phyloP scores from a whole-genome alignment of 2,329 filamentous ascomycete genomes.

The Talaromyces sp. region DNA sequence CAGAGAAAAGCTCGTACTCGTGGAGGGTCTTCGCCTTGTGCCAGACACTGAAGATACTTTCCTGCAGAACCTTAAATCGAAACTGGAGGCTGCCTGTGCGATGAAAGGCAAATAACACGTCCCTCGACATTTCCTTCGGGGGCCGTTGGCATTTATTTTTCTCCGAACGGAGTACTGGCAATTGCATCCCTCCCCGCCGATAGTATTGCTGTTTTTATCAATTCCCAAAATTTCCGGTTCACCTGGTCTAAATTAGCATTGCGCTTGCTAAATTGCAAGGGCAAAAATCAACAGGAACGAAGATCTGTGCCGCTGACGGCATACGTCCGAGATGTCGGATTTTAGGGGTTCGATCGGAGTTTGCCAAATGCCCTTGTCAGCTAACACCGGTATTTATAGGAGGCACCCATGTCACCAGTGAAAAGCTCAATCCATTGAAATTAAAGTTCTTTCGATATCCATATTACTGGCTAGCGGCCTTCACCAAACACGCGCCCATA shows the following conservation, averaged over 20 bases:
- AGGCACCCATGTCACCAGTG: neutral
- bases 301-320: neutral
- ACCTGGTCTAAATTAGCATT: neutral
- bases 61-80: constrained; percentile 17
- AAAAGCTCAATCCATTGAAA: neutral
- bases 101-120: neutral
- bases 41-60: constrained; percentile 28
- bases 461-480: too few species aligned
- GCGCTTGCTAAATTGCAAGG: neutral
- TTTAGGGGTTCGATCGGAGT: neutral
- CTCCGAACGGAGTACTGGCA: neutral
- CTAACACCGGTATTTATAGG: neutral
- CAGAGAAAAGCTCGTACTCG: constrained; percentile 57
- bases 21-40: constrained; percentile 25
- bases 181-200: neutral
- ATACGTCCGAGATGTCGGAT: neutral
- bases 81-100: neutral
- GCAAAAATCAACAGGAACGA: neutral
- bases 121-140: neutral
- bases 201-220: neutral
- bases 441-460: neutral
- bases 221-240: neutral
- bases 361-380: neutral
- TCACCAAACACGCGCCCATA: too few species aligned
- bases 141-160: neutral